A percentile compares a stretch with the other conserved stretches of the same genome.
These are phyloP conservation scores for Metschnikowia aberdeeniae DNA, from an alignment of 805 yeast species.

Conservation along the genomic window DNA sequence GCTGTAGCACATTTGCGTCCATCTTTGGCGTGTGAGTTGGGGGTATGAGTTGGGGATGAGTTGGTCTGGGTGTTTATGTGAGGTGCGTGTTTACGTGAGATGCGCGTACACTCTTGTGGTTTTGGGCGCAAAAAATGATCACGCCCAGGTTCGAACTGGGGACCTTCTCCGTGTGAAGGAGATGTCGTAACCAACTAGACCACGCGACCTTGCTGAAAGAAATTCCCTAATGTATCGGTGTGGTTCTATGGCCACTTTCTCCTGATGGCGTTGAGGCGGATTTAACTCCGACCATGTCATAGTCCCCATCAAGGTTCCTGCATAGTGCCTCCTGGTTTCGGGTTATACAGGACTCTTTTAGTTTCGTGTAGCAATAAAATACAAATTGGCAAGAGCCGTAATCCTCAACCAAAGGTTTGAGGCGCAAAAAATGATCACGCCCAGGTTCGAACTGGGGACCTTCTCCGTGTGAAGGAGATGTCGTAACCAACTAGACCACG, in stretches of 20 bases:
- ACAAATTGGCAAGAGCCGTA: no score
- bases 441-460: conserved; percentile 24
- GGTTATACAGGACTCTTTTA: no score
- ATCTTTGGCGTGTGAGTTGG: conserved; percentile 1
- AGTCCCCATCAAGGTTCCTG: no score
- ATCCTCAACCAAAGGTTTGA: no score
- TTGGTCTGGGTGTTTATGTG: neutral
- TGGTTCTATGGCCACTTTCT: no score
- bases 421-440: conserved; percentile 17
- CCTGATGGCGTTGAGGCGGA: no score
- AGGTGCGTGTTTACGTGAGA: neutral
- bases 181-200: conserved; percentile 22
- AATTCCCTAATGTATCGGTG: no score
- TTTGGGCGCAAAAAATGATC: conserved; percentile 12
- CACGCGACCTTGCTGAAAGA: conserved; percentile 15
- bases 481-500: conserved; percentile 23
- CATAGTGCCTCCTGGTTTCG: no score
- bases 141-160: conserved; percentile 24
- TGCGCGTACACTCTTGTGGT: neutral
- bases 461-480: conserved; percentile 22
- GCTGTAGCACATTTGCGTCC: conserved; percentile 26
- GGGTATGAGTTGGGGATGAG: neutral
- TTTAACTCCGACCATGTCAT: no score
- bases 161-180: conserved; percentile 23
- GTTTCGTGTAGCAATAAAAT: no score